Evolutionary conservation across 2,329 filamentous ascomycete species (phyloP).

Genomic region (Raffaelea albimanens): DNA sequence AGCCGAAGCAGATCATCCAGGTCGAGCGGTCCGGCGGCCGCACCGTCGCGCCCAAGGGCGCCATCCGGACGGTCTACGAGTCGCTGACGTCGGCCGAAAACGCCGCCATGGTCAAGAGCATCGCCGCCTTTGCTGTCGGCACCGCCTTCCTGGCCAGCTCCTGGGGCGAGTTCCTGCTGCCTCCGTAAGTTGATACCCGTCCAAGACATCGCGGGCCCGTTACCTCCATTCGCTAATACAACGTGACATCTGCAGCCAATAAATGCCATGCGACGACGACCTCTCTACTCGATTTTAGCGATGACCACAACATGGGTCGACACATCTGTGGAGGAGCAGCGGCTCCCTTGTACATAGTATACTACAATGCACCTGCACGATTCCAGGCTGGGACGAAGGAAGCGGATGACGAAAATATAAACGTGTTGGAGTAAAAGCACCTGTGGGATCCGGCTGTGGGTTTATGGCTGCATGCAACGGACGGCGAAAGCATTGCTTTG

Average conservation of each 20-base stretch:
- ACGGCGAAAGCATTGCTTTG: too few relatives aligned
- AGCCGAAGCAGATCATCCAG: constrained; percentile 45
- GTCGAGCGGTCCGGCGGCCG: constrained; percentile 36
- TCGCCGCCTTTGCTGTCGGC: constrained; percentile 49
- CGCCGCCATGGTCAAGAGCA: constrained; percentile 51
- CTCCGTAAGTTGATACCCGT: constrained; percentile 29
- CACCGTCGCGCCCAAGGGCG: constrained; percentile 36
- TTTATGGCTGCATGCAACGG: too few relatives aligned
- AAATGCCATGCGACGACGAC: not conserved
- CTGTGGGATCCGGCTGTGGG: too few relatives aligned
- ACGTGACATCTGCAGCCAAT: not conserved
- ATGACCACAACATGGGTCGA: too few relatives aligned
- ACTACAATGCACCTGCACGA: too few relatives aligned
- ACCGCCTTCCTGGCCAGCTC: constrained; percentile 51
- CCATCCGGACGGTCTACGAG: constrained; percentile 44
- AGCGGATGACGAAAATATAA: too few relatives aligned
- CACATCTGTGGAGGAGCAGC: too few relatives aligned
- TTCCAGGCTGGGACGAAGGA: too few relatives aligned
- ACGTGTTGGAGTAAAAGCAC: too few relatives aligned
- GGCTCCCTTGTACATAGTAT: too few relatives aligned
- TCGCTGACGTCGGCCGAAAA: constrained; percentile 54
- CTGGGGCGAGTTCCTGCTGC: constrained; percentile 48
- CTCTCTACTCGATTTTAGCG: too few relatives aligned
- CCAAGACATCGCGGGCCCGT: not conserved
- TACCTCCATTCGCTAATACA: not conserved